Percentiles rank a stretch among this genome's conserved stretches.
Conservation (phyloP, 2,329 filamentous ascomycete species). For the Pseudopithomyces maydicus region DNA sequence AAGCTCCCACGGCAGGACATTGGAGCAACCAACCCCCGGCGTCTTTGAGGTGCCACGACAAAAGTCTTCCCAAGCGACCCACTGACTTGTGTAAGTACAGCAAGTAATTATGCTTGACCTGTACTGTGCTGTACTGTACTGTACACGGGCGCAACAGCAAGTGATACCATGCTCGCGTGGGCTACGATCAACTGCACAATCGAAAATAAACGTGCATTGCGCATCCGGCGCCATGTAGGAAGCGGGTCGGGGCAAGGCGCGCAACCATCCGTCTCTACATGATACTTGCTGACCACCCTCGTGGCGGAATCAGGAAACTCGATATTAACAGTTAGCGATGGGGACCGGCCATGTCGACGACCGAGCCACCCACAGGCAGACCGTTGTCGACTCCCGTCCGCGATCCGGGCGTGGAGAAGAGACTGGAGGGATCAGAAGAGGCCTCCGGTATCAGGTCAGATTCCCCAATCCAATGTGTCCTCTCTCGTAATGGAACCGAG, state of each 20-base stretch:
- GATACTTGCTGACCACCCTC: constrained; percentile 43
- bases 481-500: constrained; percentile 14
- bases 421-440: not conserved
- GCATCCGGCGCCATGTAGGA: constrained; percentile 46
- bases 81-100: not conserved
- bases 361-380: constrained; percentile 17
- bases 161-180: constrained; percentile 44
- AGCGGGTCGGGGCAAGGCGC: constrained; percentile 41
- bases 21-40: not conserved
- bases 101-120: constrained; percentile 11
- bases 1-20: not conserved
- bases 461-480: not conserved
- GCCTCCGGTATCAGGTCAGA: constrained; percentile 20
- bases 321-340: constrained; percentile 16
- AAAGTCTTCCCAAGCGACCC: constrained; percentile 34
- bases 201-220: constrained; percentile 48
- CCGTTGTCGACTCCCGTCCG: constrained; percentile 19
- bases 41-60: constrained; percentile 20
- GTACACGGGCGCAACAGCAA: constrained; percentile 7
- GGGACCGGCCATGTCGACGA: not conserved
- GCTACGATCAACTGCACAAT: constrained; percentile 38
- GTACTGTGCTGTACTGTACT: not conserved
- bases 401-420: constrained; percentile 10
- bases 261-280: constrained; percentile 35
- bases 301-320: constrained; percentile 25